Evolutionary conservation across 2,329 filamentous ascomycete species (phyloP), one percentile per base, ranked within the genome.

Genomic region (Tolypocladium endophyticum): DNA sequence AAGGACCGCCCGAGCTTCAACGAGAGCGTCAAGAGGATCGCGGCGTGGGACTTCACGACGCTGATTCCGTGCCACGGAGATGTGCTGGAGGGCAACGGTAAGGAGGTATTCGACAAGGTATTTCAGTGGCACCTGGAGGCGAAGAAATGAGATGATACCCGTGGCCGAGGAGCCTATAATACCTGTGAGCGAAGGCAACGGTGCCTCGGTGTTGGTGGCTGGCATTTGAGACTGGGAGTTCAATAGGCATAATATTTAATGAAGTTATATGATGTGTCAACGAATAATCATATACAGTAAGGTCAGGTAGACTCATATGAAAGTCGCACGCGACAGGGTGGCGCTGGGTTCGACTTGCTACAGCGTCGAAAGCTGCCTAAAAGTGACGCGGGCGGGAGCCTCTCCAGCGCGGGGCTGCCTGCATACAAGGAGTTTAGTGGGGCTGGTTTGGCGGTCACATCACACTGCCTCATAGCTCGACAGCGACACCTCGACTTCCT

Each of bases 51-150:
- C 61, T 96, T 97, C 71, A 84, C 87, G 64, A 86, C 86, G 45
- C 80, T 97, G 57, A 86, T 99, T 61, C 92, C 93, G 0, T 97
- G 93, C 72, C 94, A 99, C 74, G 94, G 94, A 11, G 94, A 99
- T 75, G 87, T 89, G 20, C 86, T 97, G 64, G 87, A 94, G 72
- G 79, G 77, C 2, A 73, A 78, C 63, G 92, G 83, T 12, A 96
- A 95, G 79, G 81, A 81, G 14, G 78, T 89, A 20, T 96, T 93
- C 65, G 77, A 81, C 67, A 90, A 89, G 72, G 80, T 95, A 16
- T 90, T 96, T 74, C 82, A 82, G 67, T 97, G 92, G 92, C 89
- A 95, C 76, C 71, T 96, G 69, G 76, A 69, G n/a, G 71, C 67
- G 1, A 65, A 67, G 60, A 68, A 70, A 56, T 65, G 43, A 47